Base-by-base conservation (phyloP, 495 filamentous ascomycete genomes). In the Aspergillus saccharolyticus region DNA sequence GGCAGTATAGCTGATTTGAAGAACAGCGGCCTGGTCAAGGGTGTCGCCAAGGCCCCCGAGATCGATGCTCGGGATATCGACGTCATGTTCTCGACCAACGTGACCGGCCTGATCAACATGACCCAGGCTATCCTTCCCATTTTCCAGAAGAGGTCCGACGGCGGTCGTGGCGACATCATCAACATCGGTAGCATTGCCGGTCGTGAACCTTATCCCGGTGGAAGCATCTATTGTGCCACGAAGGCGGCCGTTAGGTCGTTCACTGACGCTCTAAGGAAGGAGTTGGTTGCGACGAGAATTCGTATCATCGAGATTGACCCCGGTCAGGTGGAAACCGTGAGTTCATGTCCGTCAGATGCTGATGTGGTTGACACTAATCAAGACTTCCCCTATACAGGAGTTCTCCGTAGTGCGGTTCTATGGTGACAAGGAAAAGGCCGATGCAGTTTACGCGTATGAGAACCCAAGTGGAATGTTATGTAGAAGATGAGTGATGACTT, bases 161-260 rank as follows among this genome's bases (percentile, higher is more conserved):
- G 90, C 51, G 92, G 91, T 53, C 75, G 78, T 25, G 94, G 94
- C 58, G 94, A 98, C 66, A 92, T 98, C 67, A 95, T 98, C 72
- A 97, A 97, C 73, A 89, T 98, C 67, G 94, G 94, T 54, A 92
- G 88, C 64, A 94, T 98, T 68, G 94, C 94, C 21, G 94, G 94
- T 20, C 83, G 94, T 42, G 93, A 96, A 63, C 80, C 88, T 12
- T 98, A 98, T 73, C 76, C 85, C 4, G 91, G 95, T 45, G 94
- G 94, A 21, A 85, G 86, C 63, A 96, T 98, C 63, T 98, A 98
- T 81, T 98, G 94, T 72, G 91, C 94, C 2, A 93, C 89, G 48
- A 98, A 98, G 77, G 92, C 94, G 14, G 94, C 94, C 4, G 86
- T 97, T 43, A 85, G 88, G 48, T 86, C 79, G 53, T 98, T 97